These are phyloP conservation scores for Backusella psychrophila DNA, from an alignment of 192 early-diverging fungal genomes.

Conservation along the genomic window DNA sequence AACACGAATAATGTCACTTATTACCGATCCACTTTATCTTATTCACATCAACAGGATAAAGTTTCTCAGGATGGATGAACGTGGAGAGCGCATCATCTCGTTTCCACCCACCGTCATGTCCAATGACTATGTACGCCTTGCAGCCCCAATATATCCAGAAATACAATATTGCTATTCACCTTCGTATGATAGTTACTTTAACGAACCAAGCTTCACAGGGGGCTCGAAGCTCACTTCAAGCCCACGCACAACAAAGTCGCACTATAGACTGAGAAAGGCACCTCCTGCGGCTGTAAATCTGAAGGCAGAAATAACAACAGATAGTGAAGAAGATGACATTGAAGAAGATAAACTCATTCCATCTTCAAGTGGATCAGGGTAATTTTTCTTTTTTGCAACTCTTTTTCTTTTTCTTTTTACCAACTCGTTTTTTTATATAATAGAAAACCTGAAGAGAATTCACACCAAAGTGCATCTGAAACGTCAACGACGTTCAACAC, in stretches of 20 bases:
- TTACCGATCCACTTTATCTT: slow-evolving; percentile 69
- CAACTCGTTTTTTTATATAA: neutral
- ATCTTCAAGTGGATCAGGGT: slow-evolving; percentile 6
- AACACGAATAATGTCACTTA: slow-evolving; percentile 55
- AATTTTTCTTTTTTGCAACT: neutral
- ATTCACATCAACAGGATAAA: slow-evolving; percentile 76
- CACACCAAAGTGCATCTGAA: neutral
- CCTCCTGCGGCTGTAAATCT: slow-evolving; percentile 48
- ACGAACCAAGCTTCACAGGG: slow-evolving; percentile 27
- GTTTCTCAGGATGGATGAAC: slow-evolving; percentile 72
- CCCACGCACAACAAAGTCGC: slow-evolving; percentile 30
- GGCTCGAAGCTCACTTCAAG: slow-evolving; percentile 20
- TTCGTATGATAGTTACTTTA: slow-evolving; percentile 26
- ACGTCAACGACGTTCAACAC: neutral
- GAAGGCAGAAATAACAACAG: slow-evolving; percentile 57
- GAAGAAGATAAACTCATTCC: neutral
- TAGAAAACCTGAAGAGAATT: slow-evolving; percentile 3
- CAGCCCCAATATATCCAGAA: slow-evolving; percentile 55
- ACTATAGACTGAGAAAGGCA: slow-evolving; percentile 23
- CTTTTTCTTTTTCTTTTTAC: no score
- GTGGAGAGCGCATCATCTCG: slow-evolving; percentile 70
- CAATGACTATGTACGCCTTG: slow-evolving; percentile 60
- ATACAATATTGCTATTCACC: slow-evolving; percentile 61
- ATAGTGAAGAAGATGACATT: slow-evolving; percentile 30
- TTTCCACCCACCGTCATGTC: slow-evolving; percentile 57